These are phyloP conservation scores for Paraleonurus japonicus DNA, from an alignment of 257 asterid genomes.

Conservation along the genomic window DNA sequence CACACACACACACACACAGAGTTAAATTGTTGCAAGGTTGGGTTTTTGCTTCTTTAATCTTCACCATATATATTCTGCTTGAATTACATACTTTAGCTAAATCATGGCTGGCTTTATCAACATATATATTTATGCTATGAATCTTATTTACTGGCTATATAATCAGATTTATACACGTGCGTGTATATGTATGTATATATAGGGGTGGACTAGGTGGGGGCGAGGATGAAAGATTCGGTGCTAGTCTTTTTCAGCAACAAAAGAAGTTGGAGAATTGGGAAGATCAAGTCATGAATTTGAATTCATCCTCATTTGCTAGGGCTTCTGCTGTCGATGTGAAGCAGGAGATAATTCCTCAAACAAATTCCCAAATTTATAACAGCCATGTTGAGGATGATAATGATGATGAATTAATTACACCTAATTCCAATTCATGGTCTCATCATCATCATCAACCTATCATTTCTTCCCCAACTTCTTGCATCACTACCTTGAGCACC, in stretches of 20 bases:
- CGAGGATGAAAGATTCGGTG: slow-evolving; percentile 59
- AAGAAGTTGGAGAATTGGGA: slow-evolving; percentile 82
- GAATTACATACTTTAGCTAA: too few species aligned
- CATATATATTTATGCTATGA: too few species aligned
- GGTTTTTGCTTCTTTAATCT: background rate
- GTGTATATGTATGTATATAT: background rate
- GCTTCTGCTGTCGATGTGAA: slow-evolving; percentile 50
- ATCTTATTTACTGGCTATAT: too few species aligned
- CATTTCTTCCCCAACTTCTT: slow-evolving; percentile 63
- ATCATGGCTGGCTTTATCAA: too few species aligned
- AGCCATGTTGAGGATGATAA: slow-evolving; percentile 28
- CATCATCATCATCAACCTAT: slow-evolving; percentile 12
- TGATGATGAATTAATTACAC: slow-evolving; percentile 32
- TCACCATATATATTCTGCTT: too few species aligned
- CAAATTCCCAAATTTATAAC: slow-evolving; percentile 31
- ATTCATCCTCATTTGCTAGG: slow-evolving; percentile 31
- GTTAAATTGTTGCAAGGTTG: too few species aligned
- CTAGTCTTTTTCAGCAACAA: slow-evolving; percentile 48
- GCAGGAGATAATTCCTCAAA: slow-evolving; percentile 39
- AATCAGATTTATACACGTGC: background rate
- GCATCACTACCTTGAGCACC: slow-evolving; percentile 57
- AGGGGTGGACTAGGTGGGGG: slow-evolving; percentile 57
- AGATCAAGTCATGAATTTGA: slow-evolving; percentile 51
- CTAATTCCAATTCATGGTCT: slow-evolving; percentile 36
- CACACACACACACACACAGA: background rate